Conservation (phyloP, 257 asterid species). For the Ehretia macrophylla region DNA sequence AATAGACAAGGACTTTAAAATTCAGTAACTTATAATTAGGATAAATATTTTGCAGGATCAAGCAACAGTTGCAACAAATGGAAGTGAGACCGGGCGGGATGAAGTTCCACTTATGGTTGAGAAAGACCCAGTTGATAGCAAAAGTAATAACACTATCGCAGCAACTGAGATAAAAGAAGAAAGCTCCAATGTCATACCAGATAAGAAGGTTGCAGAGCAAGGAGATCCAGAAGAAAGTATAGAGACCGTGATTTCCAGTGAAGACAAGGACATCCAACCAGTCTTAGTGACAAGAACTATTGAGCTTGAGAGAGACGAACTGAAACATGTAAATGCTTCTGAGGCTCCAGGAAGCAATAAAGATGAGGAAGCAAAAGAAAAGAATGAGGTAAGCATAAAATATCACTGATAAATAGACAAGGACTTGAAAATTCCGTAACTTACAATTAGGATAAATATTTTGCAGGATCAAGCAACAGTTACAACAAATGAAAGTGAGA, state of each 20-base stretch:
- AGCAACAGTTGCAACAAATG: slow-evolving; percentile 15
- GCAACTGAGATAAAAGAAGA: not conserved
- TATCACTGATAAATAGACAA: not conserved
- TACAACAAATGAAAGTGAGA: slow-evolving; percentile 19
- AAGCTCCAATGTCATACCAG: slow-evolving; percentile 1
- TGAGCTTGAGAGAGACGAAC: not conserved
- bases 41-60: slow-evolving; percentile 7
- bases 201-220: not conserved
- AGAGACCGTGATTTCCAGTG: not conserved
- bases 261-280: not conserved
- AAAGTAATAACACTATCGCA: not conserved
- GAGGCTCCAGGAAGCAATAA: not conserved
- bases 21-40: not conserved
- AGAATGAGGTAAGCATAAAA: slow-evolving; percentile 31
- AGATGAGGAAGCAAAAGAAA: slow-evolving; percentile 9
- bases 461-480: slow-evolving; percentile 30
- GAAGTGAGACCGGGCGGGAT: slow-evolving; percentile 20
- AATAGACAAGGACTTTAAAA: slow-evolving; percentile 1
- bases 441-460: slow-evolving; percentile 3
- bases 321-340: not conserved
- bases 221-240: not conserved
- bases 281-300: not conserved
- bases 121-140: not conserved
- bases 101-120: slow-evolving; percentile 62
- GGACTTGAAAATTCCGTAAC: not conserved